phyloP scores from a whole-genome alignment of 306 rosid genomes.

The Notholithocarpus densiflorus region DNA sequence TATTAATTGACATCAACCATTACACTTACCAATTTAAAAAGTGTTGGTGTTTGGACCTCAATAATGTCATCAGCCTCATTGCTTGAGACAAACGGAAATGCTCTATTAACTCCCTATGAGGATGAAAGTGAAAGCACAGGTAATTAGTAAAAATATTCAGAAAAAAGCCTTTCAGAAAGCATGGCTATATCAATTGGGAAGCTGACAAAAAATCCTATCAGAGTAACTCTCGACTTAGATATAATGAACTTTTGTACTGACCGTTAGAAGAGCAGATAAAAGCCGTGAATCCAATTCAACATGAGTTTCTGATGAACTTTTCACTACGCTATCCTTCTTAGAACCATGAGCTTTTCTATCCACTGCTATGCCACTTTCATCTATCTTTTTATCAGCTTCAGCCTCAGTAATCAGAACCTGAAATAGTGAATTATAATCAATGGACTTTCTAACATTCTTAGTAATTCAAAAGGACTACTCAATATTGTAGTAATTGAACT shows the following conservation, averaged over 20 bases:
- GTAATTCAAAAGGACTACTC: background rate
- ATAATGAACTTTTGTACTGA: conserved; percentile 22
- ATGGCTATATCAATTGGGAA: background rate
- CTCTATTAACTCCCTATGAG: conserved; percentile 88
- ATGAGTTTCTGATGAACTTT: conserved; percentile 45
- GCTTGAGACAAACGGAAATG: conserved; percentile 88
- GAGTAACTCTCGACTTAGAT: background rate
- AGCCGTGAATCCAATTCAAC: conserved; percentile 86
- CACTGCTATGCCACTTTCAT: conserved; percentile 41
- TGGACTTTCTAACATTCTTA: background rate
- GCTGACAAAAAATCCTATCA: background rate
- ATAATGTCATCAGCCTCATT: conserved; percentile 84
- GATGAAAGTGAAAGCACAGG: conserved; percentile 18
- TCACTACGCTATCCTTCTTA: conserved; percentile 31
- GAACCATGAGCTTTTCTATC: conserved; percentile 15
- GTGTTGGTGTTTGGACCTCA: conserved; percentile 91
- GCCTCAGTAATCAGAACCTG: conserved; percentile 78
- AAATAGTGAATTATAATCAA: conserved; percentile 19
- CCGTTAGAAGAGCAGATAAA: conserved; percentile 79
- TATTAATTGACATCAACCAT: conserved; percentile 9
- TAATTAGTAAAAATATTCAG: background rate
- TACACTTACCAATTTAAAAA: conserved; percentile 73
- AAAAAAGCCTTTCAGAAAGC: background rate
- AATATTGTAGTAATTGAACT: background rate
- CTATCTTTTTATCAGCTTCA: conserved; percentile 38